Percentiles rank a stretch among this genome's conserved stretches.
These are phyloP conservation scores for Pseudogymnoascus sp. DNA, from an alignment of 2,329 filamentous ascomycete genomes.

Conservation along the genomic window DNA sequence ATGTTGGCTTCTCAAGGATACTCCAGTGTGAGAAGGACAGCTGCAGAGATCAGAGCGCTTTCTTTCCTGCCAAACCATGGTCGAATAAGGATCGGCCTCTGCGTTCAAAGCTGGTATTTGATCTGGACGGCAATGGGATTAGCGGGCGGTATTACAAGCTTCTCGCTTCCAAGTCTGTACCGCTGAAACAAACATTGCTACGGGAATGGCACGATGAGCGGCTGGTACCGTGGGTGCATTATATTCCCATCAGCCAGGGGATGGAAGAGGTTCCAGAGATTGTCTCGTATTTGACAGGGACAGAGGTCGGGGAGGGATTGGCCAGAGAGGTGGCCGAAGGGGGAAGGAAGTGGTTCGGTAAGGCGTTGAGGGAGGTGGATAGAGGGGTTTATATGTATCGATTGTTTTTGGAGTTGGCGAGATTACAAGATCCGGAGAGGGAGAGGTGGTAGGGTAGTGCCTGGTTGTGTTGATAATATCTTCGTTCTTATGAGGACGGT, in stretches of 20 bases:
- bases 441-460: background rate
- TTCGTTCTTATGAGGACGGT: background rate
- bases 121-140: slow-evolving; percentile 58
- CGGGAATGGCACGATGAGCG: slow-evolving; percentile 69
- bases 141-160: slow-evolving; percentile 59
- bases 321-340: slow-evolving; percentile 57
- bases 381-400: slow-evolving; percentile 65
- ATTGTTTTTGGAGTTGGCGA: slow-evolving; percentile 55
- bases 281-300: slow-evolving; percentile 62
- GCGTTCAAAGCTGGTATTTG: background rate
- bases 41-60: background rate
- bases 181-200: slow-evolving; percentile 67
- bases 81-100: background rate
- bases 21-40: background rate
- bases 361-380: slow-evolving; percentile 60
- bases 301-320: slow-evolving; percentile 40
- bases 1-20: background rate
- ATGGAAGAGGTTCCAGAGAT: slow-evolving; percentile 62
- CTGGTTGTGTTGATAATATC: background rate
- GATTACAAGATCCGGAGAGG: slow-evolving; percentile 36
- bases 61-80: background rate
- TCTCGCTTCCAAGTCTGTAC: slow-evolving; percentile 55
- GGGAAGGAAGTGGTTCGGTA: slow-evolving; percentile 61
- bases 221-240: slow-evolving; percentile 66
- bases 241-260: slow-evolving; percentile 66